Evolutionary conservation across 352 stramenopile genomes (phyloP).

Genomic region (Globisporangium radiosum): DNA sequence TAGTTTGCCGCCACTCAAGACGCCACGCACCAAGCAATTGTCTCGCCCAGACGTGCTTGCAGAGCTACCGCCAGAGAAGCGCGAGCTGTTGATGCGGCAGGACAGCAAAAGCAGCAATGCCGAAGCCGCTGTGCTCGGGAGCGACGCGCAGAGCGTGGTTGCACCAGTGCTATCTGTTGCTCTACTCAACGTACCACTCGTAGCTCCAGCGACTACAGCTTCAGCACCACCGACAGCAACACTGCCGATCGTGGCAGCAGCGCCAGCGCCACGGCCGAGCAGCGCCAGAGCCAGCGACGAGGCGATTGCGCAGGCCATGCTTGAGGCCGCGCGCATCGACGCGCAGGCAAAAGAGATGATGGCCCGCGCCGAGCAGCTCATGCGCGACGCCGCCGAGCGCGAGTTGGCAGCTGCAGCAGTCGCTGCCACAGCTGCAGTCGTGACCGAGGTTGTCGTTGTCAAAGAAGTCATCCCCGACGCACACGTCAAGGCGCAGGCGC

Average conservation of each 20-base stretch:
- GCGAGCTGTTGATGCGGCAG: constrained; percentile 1
- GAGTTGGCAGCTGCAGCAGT: constrained; percentile 12
- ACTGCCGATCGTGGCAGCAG: not conserved
- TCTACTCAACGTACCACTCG: no score
- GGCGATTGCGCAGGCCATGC: constrained; percentile 34
- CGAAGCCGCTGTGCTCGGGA: no score
- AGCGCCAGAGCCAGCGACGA: constrained; percentile 1
- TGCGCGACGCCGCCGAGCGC: constrained; percentile 40
- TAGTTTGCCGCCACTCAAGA: constrained; percentile 11
- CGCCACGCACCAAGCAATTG: constrained; percentile 5
- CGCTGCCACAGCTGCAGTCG: constrained; percentile 10
- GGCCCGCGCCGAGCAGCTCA: constrained; percentile 55
- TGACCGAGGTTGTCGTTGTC: constrained; percentile 56
- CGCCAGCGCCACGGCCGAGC: not conserved
- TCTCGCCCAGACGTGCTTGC: constrained; percentile 11
- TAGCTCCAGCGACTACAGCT: not conserved
- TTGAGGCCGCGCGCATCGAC: constrained; percentile 47
- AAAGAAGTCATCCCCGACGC: constrained; percentile 73
- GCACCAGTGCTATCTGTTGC: no score
- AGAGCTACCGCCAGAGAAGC: constrained; percentile 4
- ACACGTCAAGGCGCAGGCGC: constrained; percentile 53
- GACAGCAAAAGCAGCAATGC: not conserved
- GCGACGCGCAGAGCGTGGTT: no score
- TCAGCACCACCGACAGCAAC: not conserved
- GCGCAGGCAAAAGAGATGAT: constrained; percentile 74